Evolutionary conservation across 768 basidiomycete species (phyloP).

Genomic region (Termitomyces sp.): DNA sequence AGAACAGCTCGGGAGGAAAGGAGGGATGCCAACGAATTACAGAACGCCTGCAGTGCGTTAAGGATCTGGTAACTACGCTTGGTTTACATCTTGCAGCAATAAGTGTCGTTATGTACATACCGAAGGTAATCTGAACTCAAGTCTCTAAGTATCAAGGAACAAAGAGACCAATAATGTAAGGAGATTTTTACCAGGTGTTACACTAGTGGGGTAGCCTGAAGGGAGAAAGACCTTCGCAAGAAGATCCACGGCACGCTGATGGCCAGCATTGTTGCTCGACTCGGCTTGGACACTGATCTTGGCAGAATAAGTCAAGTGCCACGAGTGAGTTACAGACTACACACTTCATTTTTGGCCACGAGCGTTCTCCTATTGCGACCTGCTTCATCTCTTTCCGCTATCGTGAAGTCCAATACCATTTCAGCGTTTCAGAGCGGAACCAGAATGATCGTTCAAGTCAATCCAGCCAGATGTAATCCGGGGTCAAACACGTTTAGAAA

Average conservation of each 20-base stretch:
- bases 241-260: constrained; percentile 19
- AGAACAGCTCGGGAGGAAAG: constrained; percentile 63
- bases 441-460: background rate
- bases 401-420: background rate
- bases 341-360: constrained; percentile 9
- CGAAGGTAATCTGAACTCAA: constrained; percentile 44
- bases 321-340: background rate
- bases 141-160: background rate
- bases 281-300: constrained; percentile 7
- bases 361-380: constrained; percentile 11
- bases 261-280: background rate
- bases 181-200: constrained; percentile 45
- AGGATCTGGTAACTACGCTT: constrained; percentile 55
- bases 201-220: constrained; percentile 54
- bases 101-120: constrained; percentile 25
- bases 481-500: background rate
- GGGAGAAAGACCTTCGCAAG: constrained; percentile 51
- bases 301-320: background rate
- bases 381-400: constrained; percentile 18
- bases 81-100: constrained; percentile 2
- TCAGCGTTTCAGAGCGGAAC: background rate
- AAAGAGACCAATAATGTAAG: background rate
- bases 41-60: constrained; percentile 66
- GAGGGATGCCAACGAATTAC: constrained; percentile 58
- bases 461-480: background rate